Evolutionary conservation across 2,329 filamentous ascomycete species (phyloP).

Genomic region (Zymoseptoria crescenta): DNA sequence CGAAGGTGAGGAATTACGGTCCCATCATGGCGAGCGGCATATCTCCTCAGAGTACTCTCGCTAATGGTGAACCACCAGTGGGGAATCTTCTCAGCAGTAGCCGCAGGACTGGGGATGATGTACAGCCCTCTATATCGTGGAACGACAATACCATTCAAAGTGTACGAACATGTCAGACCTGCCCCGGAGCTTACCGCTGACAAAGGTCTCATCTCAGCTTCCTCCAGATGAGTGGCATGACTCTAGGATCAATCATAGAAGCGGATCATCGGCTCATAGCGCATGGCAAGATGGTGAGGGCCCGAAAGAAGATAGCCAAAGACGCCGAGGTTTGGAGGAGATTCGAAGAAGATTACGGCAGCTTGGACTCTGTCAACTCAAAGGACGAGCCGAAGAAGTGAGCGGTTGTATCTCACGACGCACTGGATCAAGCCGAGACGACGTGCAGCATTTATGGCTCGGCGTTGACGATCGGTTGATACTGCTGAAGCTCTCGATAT

Average conservation of each 20-base stretch:
- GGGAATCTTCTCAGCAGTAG: constrained; percentile 57
- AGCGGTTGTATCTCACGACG: neutral
- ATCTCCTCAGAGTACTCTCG: neutral
- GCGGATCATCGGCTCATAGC: constrained; percentile 60
- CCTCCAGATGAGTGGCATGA: constrained; percentile 78
- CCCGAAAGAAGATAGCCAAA: constrained; percentile 54
- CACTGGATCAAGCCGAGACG: neutral
- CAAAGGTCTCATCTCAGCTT: constrained; percentile 47
- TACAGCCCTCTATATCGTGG: constrained; percentile 66
- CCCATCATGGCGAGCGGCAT: neutral
- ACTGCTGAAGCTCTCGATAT: neutral
- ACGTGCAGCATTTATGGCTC: neutral
- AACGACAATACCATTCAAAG: constrained; percentile 68
- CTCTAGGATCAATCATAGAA: constrained; percentile 68
- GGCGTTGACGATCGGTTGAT: neutral
- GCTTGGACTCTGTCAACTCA: neutral
- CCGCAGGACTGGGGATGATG: constrained; percentile 55
- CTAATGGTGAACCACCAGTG: constrained; percentile 39
- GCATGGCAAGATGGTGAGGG: constrained; percentile 59
- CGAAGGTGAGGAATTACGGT: constrained; percentile 44
- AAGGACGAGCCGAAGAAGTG: neutral
- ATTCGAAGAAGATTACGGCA: neutral
- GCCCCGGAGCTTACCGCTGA: neutral
- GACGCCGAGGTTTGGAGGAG: constrained; percentile 59
- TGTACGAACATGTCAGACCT: constrained; percentile 43